A percentile compares a stretch with the other conserved stretches of the same genome.
Evolutionary conservation across 768 basidiomycete genomes (phyloP).

Genomic region (Boletus tylopilopsis): DNA sequence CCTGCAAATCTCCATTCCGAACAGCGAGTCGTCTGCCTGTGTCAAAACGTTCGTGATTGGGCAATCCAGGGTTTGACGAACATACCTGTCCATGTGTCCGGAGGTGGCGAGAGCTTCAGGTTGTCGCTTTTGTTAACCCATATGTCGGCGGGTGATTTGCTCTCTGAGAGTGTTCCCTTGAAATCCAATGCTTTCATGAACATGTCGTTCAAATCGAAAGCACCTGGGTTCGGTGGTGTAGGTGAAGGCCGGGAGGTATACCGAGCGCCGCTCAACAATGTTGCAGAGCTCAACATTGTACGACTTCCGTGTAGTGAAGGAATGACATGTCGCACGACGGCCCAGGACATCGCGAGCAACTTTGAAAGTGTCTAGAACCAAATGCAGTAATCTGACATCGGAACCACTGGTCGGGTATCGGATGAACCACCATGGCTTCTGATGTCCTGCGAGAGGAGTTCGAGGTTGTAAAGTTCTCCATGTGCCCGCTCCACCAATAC

Average conservation of each 20-base stretch:
- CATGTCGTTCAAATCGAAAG: constrained; percentile 13
- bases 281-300: background rate
- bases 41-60: constrained; percentile 6
- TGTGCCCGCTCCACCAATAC: constrained; percentile 3
- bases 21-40: constrained; percentile 63
- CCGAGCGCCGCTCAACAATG: constrained; percentile 6
- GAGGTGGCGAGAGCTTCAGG: constrained; percentile 33
- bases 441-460: constrained; percentile 76
- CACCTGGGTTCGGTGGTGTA: background rate
- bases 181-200: constrained; percentile 14
- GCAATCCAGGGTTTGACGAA: background rate
- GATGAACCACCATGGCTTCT: constrained; percentile 45
- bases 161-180: constrained; percentile 10
- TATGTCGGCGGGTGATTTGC: constrained; percentile 33
- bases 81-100: constrained; percentile 53
- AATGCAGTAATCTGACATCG: constrained; percentile 16
- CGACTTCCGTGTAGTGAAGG: background rate
- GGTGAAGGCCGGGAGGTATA: constrained; percentile 6
- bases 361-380: constrained; percentile 10
- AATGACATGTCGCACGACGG: constrained; percentile 10
- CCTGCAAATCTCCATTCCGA: constrained; percentile 37
- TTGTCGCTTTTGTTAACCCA: constrained; percentile 30
- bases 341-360: constrained; percentile 21
- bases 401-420: constrained; percentile 25
- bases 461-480: constrained; percentile 53